Base-by-base conservation (phyloP, 2,329 filamentous ascomycete genomes). In the Diaporthe eres region DNA sequence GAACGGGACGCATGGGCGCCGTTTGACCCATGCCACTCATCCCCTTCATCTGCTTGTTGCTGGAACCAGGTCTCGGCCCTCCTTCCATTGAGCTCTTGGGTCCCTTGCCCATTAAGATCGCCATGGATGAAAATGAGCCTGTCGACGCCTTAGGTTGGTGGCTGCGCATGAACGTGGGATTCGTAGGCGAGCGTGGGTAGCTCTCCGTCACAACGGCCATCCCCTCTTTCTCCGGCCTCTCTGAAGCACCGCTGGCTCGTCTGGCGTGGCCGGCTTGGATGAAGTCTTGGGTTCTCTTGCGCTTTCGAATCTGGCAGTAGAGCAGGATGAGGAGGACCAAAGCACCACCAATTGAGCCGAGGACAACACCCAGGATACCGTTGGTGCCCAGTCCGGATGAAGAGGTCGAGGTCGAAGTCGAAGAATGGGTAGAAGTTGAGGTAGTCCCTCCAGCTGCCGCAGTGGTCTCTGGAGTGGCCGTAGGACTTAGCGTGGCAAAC, bases 301-400 rank as follows among this genome's bases (percentile, higher is more conserved):
- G 89, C 78, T 90, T 90, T 81, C 90, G 89, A 34, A 95, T 85
- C 39, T 94, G 87, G 70, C 97, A 86, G 28, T 98, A 88, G n/a
- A 95, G 82, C 1, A 94, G 82, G 37, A 94, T 88, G n/a, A 97
- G 86, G 9, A 98, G 82, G 0, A 92, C 85, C 28, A 93, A 92
- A 71, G 95, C 86, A 25, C 94, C 95, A 71, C 94, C 90, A 31
- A 98, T 92, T n/a, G 93, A 92, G 17, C 96, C 95, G 1, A 98
- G 88, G 0, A 94, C 94, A 70, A 94, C 94, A 47, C 94, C 96
- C 1, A 98, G 88, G 39, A 98, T 93, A 10, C 91, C 79, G 84
- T 89, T 86, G 82, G 86, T 81, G 75, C 83, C 81, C 67, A 83
- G 77, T 60, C 75, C 73, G n/a, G 80, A 72, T 1, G 77, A 78